Evolutionary conservation across 768 basidiomycete species (phyloP), one percentile per base, ranked within the genome.

Genomic region (Hebeloma cylindrosporum): DNA sequence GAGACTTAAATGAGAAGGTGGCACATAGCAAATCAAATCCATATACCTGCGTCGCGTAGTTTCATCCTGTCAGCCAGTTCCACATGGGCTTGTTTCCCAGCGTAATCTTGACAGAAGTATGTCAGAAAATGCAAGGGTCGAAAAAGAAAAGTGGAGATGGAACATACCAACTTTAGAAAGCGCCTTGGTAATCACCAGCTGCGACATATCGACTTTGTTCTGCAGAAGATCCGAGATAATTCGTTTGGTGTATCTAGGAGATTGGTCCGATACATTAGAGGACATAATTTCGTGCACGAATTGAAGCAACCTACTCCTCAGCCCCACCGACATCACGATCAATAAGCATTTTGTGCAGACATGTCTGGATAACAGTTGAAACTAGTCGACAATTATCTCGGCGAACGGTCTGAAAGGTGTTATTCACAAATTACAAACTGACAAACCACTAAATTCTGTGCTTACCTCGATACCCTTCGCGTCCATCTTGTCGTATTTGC

Each of bases 401-500:
- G 54, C 96, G 85, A 35, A 99, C 96, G 31, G 96, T 98, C 94
- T 98, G 50, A 7, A 32, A 40, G 10, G n/a, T n/a, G n/a, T n/a
- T n/a, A n/a, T n/a, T n/a, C n/a, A 13, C 32, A 23, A 37, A 22
- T 31, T 27, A 27, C 7, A n/a, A 33, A 14, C 30, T 23, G 6
- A 47, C 20, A 30, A 23, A 32, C 29, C 26, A 21, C 16, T 16
- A 46, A 27, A 10, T 3, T 17, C 28, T 3, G 18, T 28, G 58
- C 79, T 2, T 43, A 93, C 94, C 80, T 99, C 96, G 46, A 99
- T 98, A 60, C 96, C 96, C 70, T 99, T 99, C 2, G 95, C 88
- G 56, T 99, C 96, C 96, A 98, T 98, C 70, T 98, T 98, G 66
- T 99, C 96, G 56, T 89, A 95, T 61, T 93, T 96, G 30, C 97